Evolutionary conservation across 306 rosid species (phyloP), one percentile per base, ranked within the genome.

Genomic region (Lathyrus oleraceus): DNA sequence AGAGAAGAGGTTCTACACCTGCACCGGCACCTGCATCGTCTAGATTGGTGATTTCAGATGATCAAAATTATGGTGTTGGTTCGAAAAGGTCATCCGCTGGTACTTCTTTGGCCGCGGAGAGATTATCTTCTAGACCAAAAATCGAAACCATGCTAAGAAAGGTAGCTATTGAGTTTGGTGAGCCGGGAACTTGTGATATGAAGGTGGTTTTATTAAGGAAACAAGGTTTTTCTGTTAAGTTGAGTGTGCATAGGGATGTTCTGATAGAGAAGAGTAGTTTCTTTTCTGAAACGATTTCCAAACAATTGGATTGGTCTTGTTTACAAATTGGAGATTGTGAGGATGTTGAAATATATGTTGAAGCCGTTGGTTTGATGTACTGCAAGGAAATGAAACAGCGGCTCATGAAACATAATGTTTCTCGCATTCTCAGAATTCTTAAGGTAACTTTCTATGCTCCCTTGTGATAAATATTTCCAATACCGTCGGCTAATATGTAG

Each of bases 121-220:
- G n/a, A n/a, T n/a, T n/a, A n/a, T n/a, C n/a, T n/a, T n/a, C n/a
- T n/a, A n/a, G n/a, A 73, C 91, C 62, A 90, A 92, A 87, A 71
- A 74, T 85, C 10, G 98, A 89, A 62, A 78, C 76, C 68, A 83
- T 87, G 85, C 98, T 97, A 0, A 85, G 92, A 79, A 93, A 93
- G 85, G 96, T 93, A 16, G 93, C 98, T 43, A 88, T 93, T 78
- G 97, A 93, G 84, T 90, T 93, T 81, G 98, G 97, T 73, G 98
- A 93, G 65, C 84, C 94, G 16, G 97, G 98, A 80, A 90, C 89
- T 20, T 85, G 97, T 83, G 89, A 93, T 81, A 67, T 87, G 83
- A 93, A 87, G 86, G 87, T 93, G 78, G 70, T 90, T 68, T 75
- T 93, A 66, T 82, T 81, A 8, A 97, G 98, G 30, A 90, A 84